Percentiles rank a stretch among this genome's conserved stretches.
Evolutionary conservation across 176 grass and related monocot species (phyloP).

Genomic region (Oryza brachyantha): DNA sequence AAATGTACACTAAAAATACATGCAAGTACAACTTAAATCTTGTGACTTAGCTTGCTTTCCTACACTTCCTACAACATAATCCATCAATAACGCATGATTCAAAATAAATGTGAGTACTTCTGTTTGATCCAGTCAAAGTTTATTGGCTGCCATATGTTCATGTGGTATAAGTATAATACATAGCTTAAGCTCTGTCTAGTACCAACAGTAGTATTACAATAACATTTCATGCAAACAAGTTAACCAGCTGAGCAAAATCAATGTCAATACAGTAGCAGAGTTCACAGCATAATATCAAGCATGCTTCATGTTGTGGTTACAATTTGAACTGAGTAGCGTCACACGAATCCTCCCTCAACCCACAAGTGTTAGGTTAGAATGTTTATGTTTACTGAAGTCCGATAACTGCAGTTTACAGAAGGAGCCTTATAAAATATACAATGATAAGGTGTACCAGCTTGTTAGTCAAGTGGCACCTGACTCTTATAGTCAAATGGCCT

Average conservation of each 20-base stretch:
- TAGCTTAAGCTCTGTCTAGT: background rate
- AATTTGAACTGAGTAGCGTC: background rate
- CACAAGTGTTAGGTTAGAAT: background rate
- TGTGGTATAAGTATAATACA: too few species aligned
- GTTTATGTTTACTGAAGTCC: background rate
- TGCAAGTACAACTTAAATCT: background rate
- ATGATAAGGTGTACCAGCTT: background rate
- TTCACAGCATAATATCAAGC: background rate
- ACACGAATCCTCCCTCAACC: background rate
- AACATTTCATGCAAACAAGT: background rate
- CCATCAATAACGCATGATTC: background rate
- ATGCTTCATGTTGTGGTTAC: background rate
- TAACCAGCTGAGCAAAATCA: too few species aligned
- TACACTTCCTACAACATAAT: background rate
- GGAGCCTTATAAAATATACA: background rate
- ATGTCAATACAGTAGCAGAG: background rate
- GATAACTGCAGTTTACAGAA: background rate
- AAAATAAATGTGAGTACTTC: background rate
- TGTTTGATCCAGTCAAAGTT: background rate
- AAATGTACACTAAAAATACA: background rate
- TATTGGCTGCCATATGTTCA: background rate
- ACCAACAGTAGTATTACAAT: background rate
- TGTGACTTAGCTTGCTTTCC: conserved; percentile 3
- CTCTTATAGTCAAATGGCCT: too few species aligned
- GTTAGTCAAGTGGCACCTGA: background rate